Conservation (phyloP, 202 grass and related monocot species). For the Carex arenaria region DNA sequence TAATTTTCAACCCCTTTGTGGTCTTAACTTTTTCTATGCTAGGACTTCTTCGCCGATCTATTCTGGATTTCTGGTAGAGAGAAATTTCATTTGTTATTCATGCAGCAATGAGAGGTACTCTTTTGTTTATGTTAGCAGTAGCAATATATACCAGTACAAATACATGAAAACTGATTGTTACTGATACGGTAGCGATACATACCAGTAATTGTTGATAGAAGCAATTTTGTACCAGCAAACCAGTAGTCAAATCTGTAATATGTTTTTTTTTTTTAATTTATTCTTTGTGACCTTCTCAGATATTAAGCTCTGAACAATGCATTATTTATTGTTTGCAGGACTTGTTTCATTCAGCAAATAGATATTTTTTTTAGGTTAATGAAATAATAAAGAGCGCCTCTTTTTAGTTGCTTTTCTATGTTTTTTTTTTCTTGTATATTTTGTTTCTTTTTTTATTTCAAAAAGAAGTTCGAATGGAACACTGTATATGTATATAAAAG, state of each 20-base stretch:
- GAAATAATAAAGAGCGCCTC: background rate
- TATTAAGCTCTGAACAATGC: background rate
- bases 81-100: background rate
- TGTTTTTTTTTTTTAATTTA: background rate
- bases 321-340: constrained; percentile 8
- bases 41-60: constrained; percentile 7
- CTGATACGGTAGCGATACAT: background rate
- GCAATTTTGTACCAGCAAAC: background rate
- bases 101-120: constrained; percentile 3
- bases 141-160: background rate
- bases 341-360: background rate
- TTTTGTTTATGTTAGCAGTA: background rate
- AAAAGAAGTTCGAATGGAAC: background rate
- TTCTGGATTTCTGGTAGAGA: constrained; percentile 18
- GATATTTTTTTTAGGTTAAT: constrained; percentile 4
- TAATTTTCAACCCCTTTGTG: background rate
- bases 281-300: background rate
- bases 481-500: constrained; percentile 3
- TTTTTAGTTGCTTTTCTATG: constrained; percentile 1
- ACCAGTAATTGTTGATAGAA: background rate
- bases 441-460: background rate
- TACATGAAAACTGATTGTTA: too few species aligned
- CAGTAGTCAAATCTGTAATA: background rate
- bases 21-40: background rate
- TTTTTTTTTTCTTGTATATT: background rate